Conservation (phyloP, 805 yeast species). For the Candida vartiovaarae region DNA sequence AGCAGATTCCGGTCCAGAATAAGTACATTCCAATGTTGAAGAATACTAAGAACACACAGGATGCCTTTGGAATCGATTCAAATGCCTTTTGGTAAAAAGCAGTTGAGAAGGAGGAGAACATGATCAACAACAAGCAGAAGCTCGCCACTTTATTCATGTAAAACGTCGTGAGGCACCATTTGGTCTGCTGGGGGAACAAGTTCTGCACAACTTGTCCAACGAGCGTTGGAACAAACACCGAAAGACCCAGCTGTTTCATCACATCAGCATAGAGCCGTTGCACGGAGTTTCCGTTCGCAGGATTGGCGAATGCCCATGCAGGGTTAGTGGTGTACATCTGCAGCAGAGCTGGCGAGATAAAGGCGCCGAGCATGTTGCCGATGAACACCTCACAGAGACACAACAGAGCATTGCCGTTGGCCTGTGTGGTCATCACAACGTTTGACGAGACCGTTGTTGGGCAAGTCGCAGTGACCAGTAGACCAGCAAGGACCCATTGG, state of each 20-base stretch:
- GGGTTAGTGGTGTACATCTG: conserved; percentile 57
- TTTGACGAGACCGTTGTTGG: conserved; percentile 92
- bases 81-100: conserved; percentile 83
- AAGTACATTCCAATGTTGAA: conserved; percentile 77
- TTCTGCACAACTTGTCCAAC: conserved; percentile 85
- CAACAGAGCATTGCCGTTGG: conserved; percentile 74
- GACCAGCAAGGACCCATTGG: conserved; percentile 73
- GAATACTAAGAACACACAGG: conserved; percentile 71
- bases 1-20: conserved; percentile 65
- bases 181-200: conserved; percentile 55
- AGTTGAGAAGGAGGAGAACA: conserved; percentile 77
- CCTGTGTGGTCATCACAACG: conserved; percentile 84
- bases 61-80: conserved; percentile 55
- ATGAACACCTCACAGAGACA: conserved; percentile 80
- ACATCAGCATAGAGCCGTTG: conserved; percentile 59
- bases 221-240: conserved; percentile 77
- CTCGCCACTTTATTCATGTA: conserved; percentile 68
- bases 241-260: conserved; percentile 81
- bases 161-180: conserved; percentile 51
- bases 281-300: conserved; percentile 51
- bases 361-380: conserved; percentile 82
- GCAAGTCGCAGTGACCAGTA: conserved; percentile 77
- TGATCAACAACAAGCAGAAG: conserved; percentile 68
- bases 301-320: conserved; percentile 73
- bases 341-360: conserved; percentile 76